These are phyloP conservation scores for Lenwebbia sp. DNA, from an alignment of 345 rosid species.

Conservation along the genomic window DNA sequence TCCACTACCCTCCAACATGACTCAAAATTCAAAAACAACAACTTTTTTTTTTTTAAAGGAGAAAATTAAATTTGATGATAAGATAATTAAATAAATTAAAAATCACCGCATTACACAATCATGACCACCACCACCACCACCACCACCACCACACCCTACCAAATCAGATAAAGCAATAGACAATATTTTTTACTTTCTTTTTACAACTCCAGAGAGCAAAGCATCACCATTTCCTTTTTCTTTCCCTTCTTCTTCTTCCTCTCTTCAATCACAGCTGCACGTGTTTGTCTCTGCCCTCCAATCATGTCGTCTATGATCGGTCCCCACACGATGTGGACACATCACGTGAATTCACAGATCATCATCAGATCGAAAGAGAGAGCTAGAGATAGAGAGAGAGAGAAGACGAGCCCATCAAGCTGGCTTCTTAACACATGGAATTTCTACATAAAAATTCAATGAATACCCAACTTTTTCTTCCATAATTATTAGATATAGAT, in stretches of 20 bases:
- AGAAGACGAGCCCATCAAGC: neutral
- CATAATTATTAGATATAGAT: neutral
- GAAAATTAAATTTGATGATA: neutral
- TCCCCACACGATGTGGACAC: constrained; percentile 30
- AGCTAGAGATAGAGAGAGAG: neutral
- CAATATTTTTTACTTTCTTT: neutral
- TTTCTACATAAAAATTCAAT: neutral
- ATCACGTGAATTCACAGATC: constrained; percentile 47
- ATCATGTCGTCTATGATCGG: constrained; percentile 34
- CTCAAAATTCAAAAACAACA: neutral
- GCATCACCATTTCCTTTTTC: neutral
- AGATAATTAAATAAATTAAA: neutral
- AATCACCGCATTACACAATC: neutral
- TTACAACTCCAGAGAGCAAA: neutral
- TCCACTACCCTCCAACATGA: neutral
- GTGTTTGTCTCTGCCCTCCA: constrained; percentile 21
- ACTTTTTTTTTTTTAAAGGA: neutral
- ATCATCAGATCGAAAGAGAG: constrained; percentile 7
- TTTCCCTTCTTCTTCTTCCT: neutral
- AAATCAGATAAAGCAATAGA: neutral
- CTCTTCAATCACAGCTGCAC: constrained; percentile 9
- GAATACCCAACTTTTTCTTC: neutral
- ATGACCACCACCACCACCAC: neutral
- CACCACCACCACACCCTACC: neutral
- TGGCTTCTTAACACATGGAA: neutral